A percentile compares a stretch with the other conserved stretches of the same genome.
Conservation (phyloP, 1,284 basidiomycete genomes). For the Sphaerobolus stellatus region DNA sequence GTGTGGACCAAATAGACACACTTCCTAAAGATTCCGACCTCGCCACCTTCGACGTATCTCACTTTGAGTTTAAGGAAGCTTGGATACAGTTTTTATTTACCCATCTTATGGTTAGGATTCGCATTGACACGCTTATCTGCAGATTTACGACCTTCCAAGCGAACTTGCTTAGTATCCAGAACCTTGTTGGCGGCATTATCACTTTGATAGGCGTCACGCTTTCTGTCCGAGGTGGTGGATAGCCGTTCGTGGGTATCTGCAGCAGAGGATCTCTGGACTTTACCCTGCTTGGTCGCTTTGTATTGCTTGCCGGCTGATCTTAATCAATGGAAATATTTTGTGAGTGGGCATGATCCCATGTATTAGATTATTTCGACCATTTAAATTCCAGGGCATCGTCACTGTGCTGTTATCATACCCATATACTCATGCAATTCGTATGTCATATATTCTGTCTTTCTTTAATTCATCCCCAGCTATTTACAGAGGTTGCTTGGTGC, state of each 20-base stretch:
- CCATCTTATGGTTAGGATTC: not conserved
- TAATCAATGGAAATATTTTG: conserved; percentile 60
- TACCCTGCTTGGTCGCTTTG: conserved; percentile 57
- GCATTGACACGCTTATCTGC: not conserved
- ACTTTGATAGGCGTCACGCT: conserved; percentile 45
- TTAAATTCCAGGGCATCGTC: not conserved
- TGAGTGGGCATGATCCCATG: conserved; percentile 29
- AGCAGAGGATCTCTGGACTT: conserved; percentile 49
- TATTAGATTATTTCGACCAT: not conserved
- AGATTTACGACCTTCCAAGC: conserved; percentile 61
- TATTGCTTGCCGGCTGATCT: conserved; percentile 52
- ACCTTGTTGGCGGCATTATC: conserved; percentile 41
- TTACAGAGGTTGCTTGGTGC: conserved; percentile 51
- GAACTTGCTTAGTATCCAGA: conserved; percentile 62
- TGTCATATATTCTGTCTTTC: not conserved
- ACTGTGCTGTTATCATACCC: conserved; percentile 10
- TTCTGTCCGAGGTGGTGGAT: conserved; percentile 50
- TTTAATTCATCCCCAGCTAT: conserved; percentile 21
- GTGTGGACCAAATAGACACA: too few relatives aligned
- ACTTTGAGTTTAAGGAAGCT: conserved; percentile 58
- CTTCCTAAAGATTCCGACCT: conserved; percentile 54
- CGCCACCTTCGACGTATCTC: conserved; percentile 53
- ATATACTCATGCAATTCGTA: conserved; percentile 33
- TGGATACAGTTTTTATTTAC: conserved; percentile 36
- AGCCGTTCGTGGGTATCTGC: conserved; percentile 53